These are phyloP conservation scores for Elsinoe ampelina DNA, from an alignment of 2,329 filamentous ascomycete genomes.

Conservation along the genomic window DNA sequence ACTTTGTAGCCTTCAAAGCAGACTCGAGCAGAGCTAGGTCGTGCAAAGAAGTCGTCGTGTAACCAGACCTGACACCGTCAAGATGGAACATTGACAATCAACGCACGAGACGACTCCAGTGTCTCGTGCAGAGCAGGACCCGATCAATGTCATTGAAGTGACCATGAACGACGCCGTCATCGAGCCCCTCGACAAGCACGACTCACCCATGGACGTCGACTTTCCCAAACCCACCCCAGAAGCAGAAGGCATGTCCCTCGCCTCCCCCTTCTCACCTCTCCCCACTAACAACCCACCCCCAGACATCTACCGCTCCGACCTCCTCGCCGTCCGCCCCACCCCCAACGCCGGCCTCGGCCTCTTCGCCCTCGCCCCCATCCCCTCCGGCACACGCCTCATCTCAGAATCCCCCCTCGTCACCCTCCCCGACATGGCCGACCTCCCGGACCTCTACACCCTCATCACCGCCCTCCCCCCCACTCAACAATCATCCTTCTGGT, in stretches of 20 bases:
- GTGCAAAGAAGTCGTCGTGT: background rate
- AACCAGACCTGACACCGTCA: slow-evolving; percentile 28
- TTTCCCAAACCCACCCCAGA: background rate
- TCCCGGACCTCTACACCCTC: slow-evolving; percentile 13
- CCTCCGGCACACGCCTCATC: slow-evolving; percentile 15
- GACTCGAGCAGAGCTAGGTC: background rate
- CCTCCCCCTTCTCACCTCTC: background rate
- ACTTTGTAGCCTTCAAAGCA: background rate
- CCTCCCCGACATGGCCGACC: slow-evolving; percentile 16
- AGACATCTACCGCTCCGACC: slow-evolving; percentile 14
- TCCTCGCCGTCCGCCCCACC: slow-evolving; percentile 14
- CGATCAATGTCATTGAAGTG: background rate
- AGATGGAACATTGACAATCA: slow-evolving; percentile 12
- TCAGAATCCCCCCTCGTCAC: slow-evolving; percentile 15
- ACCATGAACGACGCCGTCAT: background rate
- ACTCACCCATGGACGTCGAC: slow-evolving; percentile 13
- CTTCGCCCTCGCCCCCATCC: slow-evolving; percentile 14
- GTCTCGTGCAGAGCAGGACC: slow-evolving; percentile 7
- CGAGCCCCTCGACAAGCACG: background rate
- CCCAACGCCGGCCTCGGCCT: slow-evolving; percentile 15
- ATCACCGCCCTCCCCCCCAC: slow-evolving; percentile 6
- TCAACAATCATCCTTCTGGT: slow-evolving; percentile 14
- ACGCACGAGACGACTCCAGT: slow-evolving; percentile 1
- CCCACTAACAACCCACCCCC: background rate
- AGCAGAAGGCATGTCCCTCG: background rate